phyloP scores from a whole-genome alignment of 176 grass and related monocot genomes.

The Chloris gayana region DNA sequence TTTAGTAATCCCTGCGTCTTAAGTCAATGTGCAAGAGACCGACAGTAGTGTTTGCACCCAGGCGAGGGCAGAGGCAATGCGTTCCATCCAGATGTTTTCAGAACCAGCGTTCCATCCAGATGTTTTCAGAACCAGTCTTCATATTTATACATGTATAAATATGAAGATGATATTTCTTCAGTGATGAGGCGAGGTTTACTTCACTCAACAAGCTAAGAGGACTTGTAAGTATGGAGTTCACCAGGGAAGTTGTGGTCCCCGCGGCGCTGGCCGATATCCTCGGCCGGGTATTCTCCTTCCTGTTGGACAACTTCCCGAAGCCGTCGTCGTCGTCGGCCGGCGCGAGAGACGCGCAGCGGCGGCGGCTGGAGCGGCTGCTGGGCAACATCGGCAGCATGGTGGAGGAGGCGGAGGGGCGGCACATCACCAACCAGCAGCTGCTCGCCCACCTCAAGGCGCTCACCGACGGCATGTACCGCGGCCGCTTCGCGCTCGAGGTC shows the following conservation, averaged over 20 bases:
- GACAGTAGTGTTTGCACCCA: too few species aligned
- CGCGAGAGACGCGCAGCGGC: constrained; percentile 20
- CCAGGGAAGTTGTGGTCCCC: constrained; percentile 38
- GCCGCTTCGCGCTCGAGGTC: constrained; percentile 39
- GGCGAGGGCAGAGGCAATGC: too few species aligned
- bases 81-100: too few species aligned
- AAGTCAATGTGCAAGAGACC: too few species aligned
- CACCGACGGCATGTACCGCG: constrained; percentile 43
- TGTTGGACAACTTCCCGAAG: constrained; percentile 18
- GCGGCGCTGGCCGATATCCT: constrained; percentile 35
- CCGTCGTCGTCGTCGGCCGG: not conserved
- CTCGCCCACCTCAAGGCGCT: constrained; percentile 47
- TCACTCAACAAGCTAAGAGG: too few species aligned
- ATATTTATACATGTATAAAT: too few species aligned
- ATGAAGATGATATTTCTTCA: too few species aligned
- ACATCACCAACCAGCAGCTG: constrained; percentile 51
- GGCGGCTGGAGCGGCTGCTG: constrained; percentile 41
- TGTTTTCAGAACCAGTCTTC: too few species aligned
- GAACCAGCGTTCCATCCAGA: too few species aligned
- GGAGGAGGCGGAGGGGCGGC: constrained; percentile 54
- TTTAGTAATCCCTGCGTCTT: too few species aligned
- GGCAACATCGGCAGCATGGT: constrained; percentile 35
- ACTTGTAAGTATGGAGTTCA: not conserved
- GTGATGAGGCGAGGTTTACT: too few species aligned
- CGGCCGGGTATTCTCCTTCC: constrained; percentile 31